Conservation (phyloP, 129 eudicot genomes). For the Gnaphalium uliginosum region DNA sequence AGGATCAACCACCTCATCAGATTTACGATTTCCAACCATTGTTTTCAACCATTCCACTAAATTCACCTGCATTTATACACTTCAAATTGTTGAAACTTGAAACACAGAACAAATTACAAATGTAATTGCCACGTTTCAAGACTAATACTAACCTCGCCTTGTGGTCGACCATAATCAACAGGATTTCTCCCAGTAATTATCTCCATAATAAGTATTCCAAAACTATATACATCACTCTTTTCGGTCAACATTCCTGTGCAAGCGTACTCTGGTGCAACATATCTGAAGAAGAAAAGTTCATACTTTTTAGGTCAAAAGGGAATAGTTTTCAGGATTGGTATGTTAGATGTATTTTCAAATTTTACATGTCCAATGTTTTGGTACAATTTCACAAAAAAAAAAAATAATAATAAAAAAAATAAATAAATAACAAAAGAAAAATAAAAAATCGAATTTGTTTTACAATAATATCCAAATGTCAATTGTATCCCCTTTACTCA, state of each 20-base stretch:
- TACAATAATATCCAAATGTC: neutral
- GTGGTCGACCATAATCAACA: constrained; percentile 87
- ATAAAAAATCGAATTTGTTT: neutral
- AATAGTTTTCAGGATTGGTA: constrained; percentile 5
- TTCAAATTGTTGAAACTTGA: constrained; percentile 4
- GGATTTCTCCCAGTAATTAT: constrained; percentile 88
- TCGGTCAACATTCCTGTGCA: constrained; percentile 97
- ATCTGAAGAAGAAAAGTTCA: constrained; percentile 43
- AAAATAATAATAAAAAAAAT: too few relatives aligned
- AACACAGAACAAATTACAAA: neutral
- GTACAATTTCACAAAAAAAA: neutral
- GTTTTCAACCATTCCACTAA: constrained; percentile 94
- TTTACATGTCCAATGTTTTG: neutral
- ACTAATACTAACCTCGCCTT: constrained; percentile 67
- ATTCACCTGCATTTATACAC: constrained; percentile 62
- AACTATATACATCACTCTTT: constrained; percentile 94
- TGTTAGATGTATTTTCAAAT: neutral
- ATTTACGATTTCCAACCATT: constrained; percentile 84
- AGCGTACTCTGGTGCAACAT: constrained; percentile 98
- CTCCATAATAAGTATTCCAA: constrained; percentile 97
- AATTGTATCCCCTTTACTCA: neutral
- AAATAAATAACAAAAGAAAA: too few relatives aligned
- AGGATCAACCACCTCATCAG: constrained; percentile 95
- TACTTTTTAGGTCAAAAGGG: neutral
- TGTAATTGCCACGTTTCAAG: neutral